Evolutionary conservation across 139 green algal genomes (phyloP), one percentile per base, ranked within the genome.

Genomic region (Deuterostichococcus epilithicus): DNA sequence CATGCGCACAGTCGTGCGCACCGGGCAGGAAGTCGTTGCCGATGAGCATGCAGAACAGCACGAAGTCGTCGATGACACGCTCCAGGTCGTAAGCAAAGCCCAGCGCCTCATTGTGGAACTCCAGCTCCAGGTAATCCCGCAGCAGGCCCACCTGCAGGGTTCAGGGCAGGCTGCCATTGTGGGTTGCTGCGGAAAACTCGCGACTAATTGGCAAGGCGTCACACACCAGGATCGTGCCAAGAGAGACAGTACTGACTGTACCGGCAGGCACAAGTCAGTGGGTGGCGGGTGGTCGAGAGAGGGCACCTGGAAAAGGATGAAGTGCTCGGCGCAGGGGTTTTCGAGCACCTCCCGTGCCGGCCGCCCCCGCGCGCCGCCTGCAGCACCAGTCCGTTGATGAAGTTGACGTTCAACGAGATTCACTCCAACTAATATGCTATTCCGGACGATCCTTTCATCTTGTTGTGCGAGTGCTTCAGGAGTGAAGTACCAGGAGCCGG

Each of bases 1-100:
- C 45, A 60, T 13, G 13, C 45, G 45, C 18, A 18, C 13, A 26
- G 45, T 60, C 23, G n/a, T 28, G 15, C 36, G 5, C 71, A 89
- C 87, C 74, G 65, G 94, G 95, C 76, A 98, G 75, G 74, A 98
- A 98, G 80, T 98, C 94, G 80, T 98, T 98, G 44, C 95, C 95
- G 28, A 97, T 88, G 13, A 98, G 87, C 91, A 97, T 97, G 85
- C 91, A 97, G 70, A 98, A 89, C 0, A 98, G 86, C 66, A 98
- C 89, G 80, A 98, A 94, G 75, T 98, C 95, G 82, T 98, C 95
- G 15, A 98, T 87, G 10, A 97, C 78, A 8, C 91, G 85, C 87
- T 98, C 94, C 39, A 95, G 30, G 76, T 97, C 85, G 37, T 91
- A 85, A 1, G 74, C 20, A 72, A 91, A 90, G 33, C 76, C 70